Percentiles rank a stretch among this genome's conserved stretches.
Evolutionary conservation across 1,139 yeast genomes (phyloP).

Genomic region (Geotrichum bryndzae): DNA sequence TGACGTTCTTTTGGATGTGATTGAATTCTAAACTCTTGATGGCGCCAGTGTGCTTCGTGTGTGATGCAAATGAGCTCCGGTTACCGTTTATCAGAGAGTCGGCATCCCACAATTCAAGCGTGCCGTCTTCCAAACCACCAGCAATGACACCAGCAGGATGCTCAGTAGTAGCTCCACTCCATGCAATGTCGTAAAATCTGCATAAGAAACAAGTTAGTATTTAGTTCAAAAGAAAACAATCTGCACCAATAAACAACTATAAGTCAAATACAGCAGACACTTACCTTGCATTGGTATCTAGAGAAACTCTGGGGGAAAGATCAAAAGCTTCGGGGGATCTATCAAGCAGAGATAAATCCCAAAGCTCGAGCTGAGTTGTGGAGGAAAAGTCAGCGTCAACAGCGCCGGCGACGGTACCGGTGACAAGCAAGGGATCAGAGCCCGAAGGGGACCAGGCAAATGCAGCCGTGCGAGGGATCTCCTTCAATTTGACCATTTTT

Average conservation of each 20-base stretch:
- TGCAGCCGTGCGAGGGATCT: conserved; percentile 79
- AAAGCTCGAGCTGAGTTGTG: conserved; percentile 66
- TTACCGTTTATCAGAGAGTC: conserved; percentile 31
- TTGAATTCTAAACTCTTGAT: conserved; percentile 74
- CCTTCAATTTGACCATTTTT: conserved; percentile 74
- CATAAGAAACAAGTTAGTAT: neutral
- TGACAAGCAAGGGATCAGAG: conserved; percentile 65
- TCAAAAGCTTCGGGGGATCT: conserved; percentile 34
- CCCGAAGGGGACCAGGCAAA: conserved; percentile 87
- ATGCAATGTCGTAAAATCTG: conserved; percentile 74
- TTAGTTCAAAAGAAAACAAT: neutral
- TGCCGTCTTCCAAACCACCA: conserved; percentile 84
- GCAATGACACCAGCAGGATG: conserved; percentile 60
- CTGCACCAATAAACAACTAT: neutral
- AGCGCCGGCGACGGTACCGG: conserved; percentile 94
- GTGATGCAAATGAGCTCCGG: conserved; percentile 27
- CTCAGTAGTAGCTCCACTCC: conserved; percentile 65
- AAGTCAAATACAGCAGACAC: neutral
- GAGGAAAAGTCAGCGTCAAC: conserved; percentile 84
- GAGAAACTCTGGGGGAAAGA: conserved; percentile 48
- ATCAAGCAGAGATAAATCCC: conserved; percentile 58
- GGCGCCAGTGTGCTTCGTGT: conserved; percentile 60
- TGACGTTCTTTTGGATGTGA: conserved; percentile 60
- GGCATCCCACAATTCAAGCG: conserved; percentile 71
- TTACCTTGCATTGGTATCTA: conserved; percentile 44